Evolutionary conservation across 1,284 basidiomycete species (phyloP), one percentile per base, ranked within the genome.

Genomic region (Cryptococcus hybrid): DNA sequence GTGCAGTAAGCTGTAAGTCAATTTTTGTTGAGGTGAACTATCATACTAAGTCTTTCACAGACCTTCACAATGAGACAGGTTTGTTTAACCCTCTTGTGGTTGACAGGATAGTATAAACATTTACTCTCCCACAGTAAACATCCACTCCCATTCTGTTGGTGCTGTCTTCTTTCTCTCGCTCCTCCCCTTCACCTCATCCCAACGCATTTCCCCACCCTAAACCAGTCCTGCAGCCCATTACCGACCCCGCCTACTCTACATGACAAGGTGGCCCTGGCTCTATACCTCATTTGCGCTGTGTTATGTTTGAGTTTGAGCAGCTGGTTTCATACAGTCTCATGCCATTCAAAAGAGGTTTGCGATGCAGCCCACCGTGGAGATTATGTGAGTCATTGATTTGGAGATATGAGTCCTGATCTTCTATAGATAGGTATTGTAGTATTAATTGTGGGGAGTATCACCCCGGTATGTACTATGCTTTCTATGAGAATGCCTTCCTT

Each of bases 11-110:
- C 47, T 92, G 89, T 90, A 77, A 76, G 87, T 81, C 53, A 61
- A 57, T 30, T 30, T 30, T 30, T 30, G 57, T 54, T 38, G 52
- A 18, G 43, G 5, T 11, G 39, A 12, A 51, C 15, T 40, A 7
- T 13, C 12, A 34, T 5, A 35, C 36, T 42, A 47, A 34, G 15
- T 60, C 18, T 15, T 9, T 11, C 13, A 4, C 34, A 91, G 90
- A 89, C 76, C 67, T 90, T 54, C 90, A 92, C 74, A 92, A 92
- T 67, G 89, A 92, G 78, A 90, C 88, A 58, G 83, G 88, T 88
- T 66, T 58, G 30, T 30, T 30, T 30, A 3, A 30, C 4, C 30
- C 30, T 30, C 64, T 18, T n/a, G 40, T 48, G 15, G 49, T 24
- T 45, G 6, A 43, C 11, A 15, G 6, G 38, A 42, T 51, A 54